Percentiles rank a stretch among this genome's conserved stretches.
phyloP scores from a whole-genome alignment of 768 basidiomycete genomes.

The Agrocybe pediades region DNA sequence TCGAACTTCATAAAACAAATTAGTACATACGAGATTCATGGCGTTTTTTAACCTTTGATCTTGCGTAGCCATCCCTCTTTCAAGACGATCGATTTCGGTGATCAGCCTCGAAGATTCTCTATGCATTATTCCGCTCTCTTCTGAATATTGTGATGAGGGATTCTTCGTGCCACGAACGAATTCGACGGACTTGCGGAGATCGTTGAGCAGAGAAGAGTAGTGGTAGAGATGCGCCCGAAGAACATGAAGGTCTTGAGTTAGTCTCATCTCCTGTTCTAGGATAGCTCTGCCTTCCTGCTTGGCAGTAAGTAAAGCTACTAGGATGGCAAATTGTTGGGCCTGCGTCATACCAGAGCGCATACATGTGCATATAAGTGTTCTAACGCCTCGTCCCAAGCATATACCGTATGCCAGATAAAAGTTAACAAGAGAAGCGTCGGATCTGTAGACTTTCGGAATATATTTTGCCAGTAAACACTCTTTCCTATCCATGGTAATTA shows the following conservation, averaged over 20 bases:
- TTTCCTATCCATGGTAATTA: constrained; percentile 23
- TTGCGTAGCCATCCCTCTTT: constrained; percentile 42
- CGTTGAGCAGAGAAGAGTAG: constrained; percentile 51
- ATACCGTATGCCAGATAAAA: constrained; percentile 60
- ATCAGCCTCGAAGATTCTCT: constrained; percentile 50
- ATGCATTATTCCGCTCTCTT: constrained; percentile 28
- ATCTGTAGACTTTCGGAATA: constrained; percentile 42
- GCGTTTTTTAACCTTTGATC: constrained; percentile 48
- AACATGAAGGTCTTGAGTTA: constrained; percentile 54
- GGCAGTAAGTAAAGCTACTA: neutral
- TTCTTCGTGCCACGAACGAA: constrained; percentile 50
- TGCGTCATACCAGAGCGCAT: constrained; percentile 41
- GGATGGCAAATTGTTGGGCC: neutral
- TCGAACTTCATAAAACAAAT: neutral
- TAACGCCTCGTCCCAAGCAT: constrained; percentile 63
- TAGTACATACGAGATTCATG: constrained; percentile 40
- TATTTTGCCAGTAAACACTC: constrained; percentile 49
- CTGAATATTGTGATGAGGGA: constrained; percentile 45
- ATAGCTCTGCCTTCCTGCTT: constrained; percentile 18
- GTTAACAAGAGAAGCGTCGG: constrained; percentile 57
- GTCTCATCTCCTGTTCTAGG: constrained; percentile 23
- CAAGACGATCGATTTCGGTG: constrained; percentile 51
- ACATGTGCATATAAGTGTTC: constrained; percentile 55
- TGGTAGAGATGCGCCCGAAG: constrained; percentile 58
- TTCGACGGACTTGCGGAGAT: constrained; percentile 48